phyloP scores from a whole-genome alignment of 148 eudicot species.

The Fagopyrum tataricum region DNA sequence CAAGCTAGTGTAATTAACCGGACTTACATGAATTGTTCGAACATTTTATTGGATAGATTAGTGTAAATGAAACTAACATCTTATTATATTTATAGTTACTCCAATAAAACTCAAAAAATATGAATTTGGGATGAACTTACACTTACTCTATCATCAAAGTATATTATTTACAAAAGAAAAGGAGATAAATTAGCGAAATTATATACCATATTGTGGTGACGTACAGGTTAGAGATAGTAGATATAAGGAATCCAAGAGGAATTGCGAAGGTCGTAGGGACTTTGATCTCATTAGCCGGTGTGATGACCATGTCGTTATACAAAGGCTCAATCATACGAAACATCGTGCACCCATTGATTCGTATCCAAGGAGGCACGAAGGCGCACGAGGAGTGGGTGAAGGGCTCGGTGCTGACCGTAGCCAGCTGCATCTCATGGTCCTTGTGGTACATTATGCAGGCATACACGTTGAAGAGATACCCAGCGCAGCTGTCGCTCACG shows the following conservation, averaged over 20 bases:
- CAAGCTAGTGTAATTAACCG: no score
- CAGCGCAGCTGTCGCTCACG: constrained; percentile 60
- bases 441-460: constrained; percentile 87
- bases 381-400: constrained; percentile 44
- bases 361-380: constrained; percentile 27
- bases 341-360: constrained; percentile 36
- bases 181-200: no score
- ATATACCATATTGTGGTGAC: background rate
- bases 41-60: no score
- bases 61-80: no score
- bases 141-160: no score
- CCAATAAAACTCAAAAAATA: no score
- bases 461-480: constrained; percentile 56
- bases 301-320: constrained; percentile 58
- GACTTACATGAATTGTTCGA: no score
- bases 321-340: constrained; percentile 43
- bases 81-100: no score
- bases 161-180: no score
- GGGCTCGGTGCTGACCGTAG: constrained; percentile 49
- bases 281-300: constrained; percentile 55
- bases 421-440: constrained; percentile 66
- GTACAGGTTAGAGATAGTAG: constrained; percentile 49
- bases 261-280: constrained; percentile 58
- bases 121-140: no score
- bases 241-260: constrained; percentile 47